These are phyloP conservation scores for Paramarasmius palmivorus DNA, from an alignment of 1,284 basidiomycete genomes.

Conservation along the genomic window DNA sequence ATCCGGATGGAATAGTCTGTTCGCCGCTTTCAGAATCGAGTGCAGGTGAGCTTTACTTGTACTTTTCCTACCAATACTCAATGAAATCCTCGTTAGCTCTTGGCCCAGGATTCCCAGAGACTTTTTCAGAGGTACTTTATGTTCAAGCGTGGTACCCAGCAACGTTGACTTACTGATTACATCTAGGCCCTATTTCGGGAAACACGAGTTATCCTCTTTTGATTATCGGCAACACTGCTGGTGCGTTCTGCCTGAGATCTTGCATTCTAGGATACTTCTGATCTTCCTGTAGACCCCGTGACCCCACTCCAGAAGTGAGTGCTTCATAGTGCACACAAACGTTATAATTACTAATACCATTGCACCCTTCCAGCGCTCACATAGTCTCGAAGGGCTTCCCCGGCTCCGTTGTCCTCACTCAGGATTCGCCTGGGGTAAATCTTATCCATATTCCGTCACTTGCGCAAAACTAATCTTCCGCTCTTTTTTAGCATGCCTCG, in stretches of 20 bases:
- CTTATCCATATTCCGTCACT: not conserved
- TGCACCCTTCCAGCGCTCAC: not conserved
- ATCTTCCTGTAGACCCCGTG: not conserved
- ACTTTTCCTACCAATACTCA: not conserved
- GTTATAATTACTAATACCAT: not conserved
- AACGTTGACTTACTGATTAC: not conserved
- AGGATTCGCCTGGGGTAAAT: not conserved
- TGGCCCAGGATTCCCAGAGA: not conserved
- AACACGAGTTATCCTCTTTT: not conserved
- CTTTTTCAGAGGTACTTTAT: not conserved
- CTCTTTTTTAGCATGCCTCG: conserved; percentile 15
- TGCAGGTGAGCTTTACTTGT: not conserved
- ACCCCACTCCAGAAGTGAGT: not conserved
- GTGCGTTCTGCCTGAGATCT: not conserved
- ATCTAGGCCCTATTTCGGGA: not conserved
- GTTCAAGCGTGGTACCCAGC: not conserved
- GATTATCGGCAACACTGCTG: not conserved
- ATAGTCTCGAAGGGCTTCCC: not conserved
- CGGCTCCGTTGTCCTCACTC: not conserved
- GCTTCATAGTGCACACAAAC: not conserved
- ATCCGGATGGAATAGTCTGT: not conserved
- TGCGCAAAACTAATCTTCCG: not conserved
- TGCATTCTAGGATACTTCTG: not conserved
- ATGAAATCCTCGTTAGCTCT: not conserved
- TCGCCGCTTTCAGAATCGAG: not conserved